phyloP scores from a whole-genome alignment of 768 basidiomycete genomes.

The Terana coerulea region DNA sequence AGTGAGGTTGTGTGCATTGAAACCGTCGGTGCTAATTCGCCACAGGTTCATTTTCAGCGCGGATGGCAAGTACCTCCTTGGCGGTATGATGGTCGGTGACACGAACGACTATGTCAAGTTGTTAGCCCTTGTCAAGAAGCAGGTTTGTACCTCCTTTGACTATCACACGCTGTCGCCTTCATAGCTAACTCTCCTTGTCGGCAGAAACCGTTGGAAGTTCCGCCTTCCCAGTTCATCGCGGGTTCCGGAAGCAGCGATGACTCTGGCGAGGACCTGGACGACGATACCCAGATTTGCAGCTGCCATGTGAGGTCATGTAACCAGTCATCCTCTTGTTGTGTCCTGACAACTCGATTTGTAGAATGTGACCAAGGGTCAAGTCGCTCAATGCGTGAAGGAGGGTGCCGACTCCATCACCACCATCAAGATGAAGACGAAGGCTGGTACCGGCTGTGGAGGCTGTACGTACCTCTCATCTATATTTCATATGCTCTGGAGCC shows the following conservation, averaged over 20 bases:
- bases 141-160: conserved; percentile 31
- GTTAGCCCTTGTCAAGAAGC: conserved; percentile 67
- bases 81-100: conserved; percentile 82
- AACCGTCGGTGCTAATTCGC: background rate
- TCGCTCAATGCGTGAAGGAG: conserved; percentile 45
- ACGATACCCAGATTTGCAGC: conserved; percentile 68
- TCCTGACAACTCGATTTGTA: conserved; percentile 16
- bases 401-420: conserved; percentile 47
- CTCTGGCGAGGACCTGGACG: conserved; percentile 64
- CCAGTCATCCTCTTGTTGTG: background rate
- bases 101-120: conserved; percentile 65
- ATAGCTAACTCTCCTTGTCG: background rate
- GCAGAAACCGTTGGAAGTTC: conserved; percentile 61
- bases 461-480: conserved; percentile 23
- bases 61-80: conserved; percentile 68
- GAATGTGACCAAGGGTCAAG: conserved; percentile 62
- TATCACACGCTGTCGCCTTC: background rate
- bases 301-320: conserved; percentile 46
- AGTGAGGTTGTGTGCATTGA: background rate
- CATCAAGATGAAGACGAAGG: conserved; percentile 65
- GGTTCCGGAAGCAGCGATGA: conserved; percentile 49
- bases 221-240: conserved; percentile 65
- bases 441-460: conserved; percentile 70
- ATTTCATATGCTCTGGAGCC: background rate
- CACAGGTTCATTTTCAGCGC: conserved; percentile 60